Evolutionary conservation across 2,329 filamentous ascomycete species (phyloP).

Genomic region (Fusarium liriodendri): DNA sequence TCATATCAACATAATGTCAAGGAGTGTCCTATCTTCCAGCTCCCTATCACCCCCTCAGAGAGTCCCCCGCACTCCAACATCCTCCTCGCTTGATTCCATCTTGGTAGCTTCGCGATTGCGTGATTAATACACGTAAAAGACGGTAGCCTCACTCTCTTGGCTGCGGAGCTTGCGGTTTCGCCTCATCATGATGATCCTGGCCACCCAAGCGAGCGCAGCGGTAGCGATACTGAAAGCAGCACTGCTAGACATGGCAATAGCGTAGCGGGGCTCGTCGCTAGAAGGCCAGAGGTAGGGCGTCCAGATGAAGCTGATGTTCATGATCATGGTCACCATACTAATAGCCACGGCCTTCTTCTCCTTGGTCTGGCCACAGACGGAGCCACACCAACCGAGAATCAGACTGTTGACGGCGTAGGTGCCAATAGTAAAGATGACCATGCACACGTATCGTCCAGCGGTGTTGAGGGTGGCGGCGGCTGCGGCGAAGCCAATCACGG

Average conservation of each 20-base stretch:
- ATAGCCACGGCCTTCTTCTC: slow-evolving; percentile 61
- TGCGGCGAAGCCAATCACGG: slow-evolving; percentile 45
- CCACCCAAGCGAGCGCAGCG: slow-evolving; percentile 53
- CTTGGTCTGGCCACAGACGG: slow-evolving; percentile 57
- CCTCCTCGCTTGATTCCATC: not conserved
- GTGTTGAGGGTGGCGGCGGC: slow-evolving; percentile 42
- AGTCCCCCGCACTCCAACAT: not conserved
- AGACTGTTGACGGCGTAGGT: slow-evolving; percentile 57
- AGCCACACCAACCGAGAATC: slow-evolving; percentile 58
- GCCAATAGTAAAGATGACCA: slow-evolving; percentile 54
- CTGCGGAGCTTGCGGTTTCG: slow-evolving; percentile 51
- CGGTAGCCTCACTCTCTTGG: slow-evolving; percentile 38
- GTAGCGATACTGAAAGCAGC: slow-evolving; percentile 49
- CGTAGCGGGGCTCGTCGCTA: slow-evolving; percentile 39
- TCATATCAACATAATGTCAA: not conserved
- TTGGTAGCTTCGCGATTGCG: not conserved
- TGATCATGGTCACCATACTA: slow-evolving; percentile 46
- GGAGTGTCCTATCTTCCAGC: not conserved
- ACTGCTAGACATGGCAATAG: slow-evolving; percentile 37
- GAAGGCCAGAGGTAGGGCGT: slow-evolving; percentile 42
- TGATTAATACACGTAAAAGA: slow-evolving; percentile 47
- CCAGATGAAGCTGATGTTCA: slow-evolving; percentile 44
- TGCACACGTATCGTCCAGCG: slow-evolving; percentile 43
- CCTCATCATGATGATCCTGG: slow-evolving; percentile 49
- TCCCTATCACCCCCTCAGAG: not conserved